Evolutionary conservation across 164 flowering plant genomes (phyloP), one percentile per base, ranked within the genome.

Genomic region (Vitis labrusca): DNA sequence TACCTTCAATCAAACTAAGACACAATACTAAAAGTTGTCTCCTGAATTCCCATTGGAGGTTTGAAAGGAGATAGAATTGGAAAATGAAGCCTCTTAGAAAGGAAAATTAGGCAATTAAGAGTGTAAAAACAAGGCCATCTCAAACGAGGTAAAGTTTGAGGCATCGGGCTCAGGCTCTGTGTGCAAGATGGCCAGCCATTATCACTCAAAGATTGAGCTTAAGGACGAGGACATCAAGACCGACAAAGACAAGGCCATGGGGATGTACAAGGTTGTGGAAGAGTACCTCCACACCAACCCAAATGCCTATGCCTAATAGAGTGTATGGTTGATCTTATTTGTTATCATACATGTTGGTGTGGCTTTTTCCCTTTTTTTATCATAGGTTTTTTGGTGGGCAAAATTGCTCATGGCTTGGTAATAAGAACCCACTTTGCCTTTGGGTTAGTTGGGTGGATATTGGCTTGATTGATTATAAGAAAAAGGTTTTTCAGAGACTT

Each of bases 221-320:
- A 49, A 57, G 8, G 74, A 64, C 15, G 74, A 71, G 27, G 74
- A 64, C 27, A 49, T 71, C 67, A 50, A 65, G 69, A 44, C 23
- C 5, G 49, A 27, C 8, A 68, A 59, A 14, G 64, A 68, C 1
- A 58, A 16, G 23, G 59, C 60, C 7, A 16, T 2, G 59, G 50
- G 5, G 60, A 8, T 66, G 48, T 29, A 54, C 60, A 50, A 30
- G 59, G 59, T 12, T 13, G 52, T 65, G 7, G 68, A 65, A 51
- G 68, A 11, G 12, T 65, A 65, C 60, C 57, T 66, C 10, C 10
- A 54, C 8, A 30, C 27, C 16, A 66, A 66, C 50, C 61, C 50
- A 0, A 9, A 2, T 57, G 62, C 29, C 48, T 65, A 54, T 54
- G 59, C 69, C 14, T 66, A 55, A 48, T 27, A 23, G 2, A 55